These are phyloP conservation scores for Pichia sp. DNA, from an alignment of 1,139 yeast genomes.

Conservation along the genomic window DNA sequence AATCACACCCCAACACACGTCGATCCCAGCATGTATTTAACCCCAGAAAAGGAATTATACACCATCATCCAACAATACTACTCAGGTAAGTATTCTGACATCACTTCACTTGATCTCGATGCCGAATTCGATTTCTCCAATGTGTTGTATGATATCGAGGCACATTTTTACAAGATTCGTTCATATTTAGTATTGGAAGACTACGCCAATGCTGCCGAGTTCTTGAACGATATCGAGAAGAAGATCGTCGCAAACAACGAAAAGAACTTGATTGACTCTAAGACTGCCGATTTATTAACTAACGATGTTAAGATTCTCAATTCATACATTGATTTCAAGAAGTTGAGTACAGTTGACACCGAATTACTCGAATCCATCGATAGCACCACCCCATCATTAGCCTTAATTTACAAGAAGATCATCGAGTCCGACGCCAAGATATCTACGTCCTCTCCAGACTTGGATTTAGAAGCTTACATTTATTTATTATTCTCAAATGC, in stretches of 20 bases:
- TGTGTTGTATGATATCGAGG: slow-evolving; percentile 21
- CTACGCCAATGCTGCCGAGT: slow-evolving; percentile 5
- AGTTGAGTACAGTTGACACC: neutral
- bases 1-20: neutral
- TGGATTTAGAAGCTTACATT: slow-evolving; percentile 16
- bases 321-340: slow-evolving; percentile 11
- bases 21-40: slow-evolving; percentile 17
- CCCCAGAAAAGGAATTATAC: slow-evolving; percentile 26
- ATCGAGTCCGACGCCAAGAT: slow-evolving; percentile 1
- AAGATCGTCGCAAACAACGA: neutral
- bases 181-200: slow-evolving; percentile 14
- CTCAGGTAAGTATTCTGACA: slow-evolving; percentile 20
- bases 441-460: slow-evolving; percentile 12
- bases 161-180: slow-evolving; percentile 21
- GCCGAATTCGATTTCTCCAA: slow-evolving; percentile 23
- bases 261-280: slow-evolving; percentile 10
- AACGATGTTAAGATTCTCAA: slow-evolving; percentile 13
- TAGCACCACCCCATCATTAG: slow-evolving; percentile 10
- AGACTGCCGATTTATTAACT: slow-evolving; percentile 13
- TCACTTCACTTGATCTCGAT: slow-evolving; percentile 18
- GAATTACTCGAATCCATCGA: slow-evolving; percentile 15
- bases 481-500: slow-evolving; percentile 7
- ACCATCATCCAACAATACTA: slow-evolving; percentile 23
- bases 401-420: slow-evolving; percentile 13
- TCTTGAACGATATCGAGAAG: neutral